Base-by-base conservation (phyloP, 164 flowering plant genomes). In the Piper longum region DNA sequence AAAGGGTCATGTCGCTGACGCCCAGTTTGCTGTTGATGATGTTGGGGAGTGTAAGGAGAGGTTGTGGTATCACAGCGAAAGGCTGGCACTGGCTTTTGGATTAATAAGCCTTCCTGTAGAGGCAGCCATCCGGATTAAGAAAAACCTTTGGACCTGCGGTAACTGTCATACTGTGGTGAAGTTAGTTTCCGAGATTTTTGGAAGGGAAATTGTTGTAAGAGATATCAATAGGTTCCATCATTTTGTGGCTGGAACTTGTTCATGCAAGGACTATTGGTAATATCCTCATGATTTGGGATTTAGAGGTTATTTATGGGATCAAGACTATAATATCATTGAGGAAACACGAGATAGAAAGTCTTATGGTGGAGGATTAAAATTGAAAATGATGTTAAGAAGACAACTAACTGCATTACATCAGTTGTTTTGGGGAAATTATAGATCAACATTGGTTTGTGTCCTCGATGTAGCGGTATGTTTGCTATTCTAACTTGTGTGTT, bases 121-220 rank as follows among this genome's bases (percentile, higher is more conserved):
- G 3, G 56, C 55, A 19, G 61, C 71, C n/a, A 70, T 74, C 16
- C 59, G 69, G 64, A 59, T 74, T 56, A 65, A 77, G 78, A 83
- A 83, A 70, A 83, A 83, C 69, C 82, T 83, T 60, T 69, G 88
- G 51, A 78, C 78, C 57, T 83, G 85, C 62, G 62, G 69, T 7
- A 82, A 83, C 66, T 83, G 83, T 62, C 85, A 81, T 68, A 45
- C 63, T 43, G 79, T 83, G 67, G 78, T 83, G 83, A 81, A 83
- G 76, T 73, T 76, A 45, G 75, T 77, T n/a, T 80, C 87, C 8
- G 41, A 62, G 48, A 69, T 71, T 16, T 79, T 81, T 52, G 52
- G 64, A 26, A 64, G 64, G 64, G 75, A 76, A 61, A 78, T 83
- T 19, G 62, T 81, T 17, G 63, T 83, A 17, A 74, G 88, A 45